Evolutionary conservation across 1,284 basidiomycete species (phyloP).

Genomic region (Moesziomyces parantarcticus): DNA sequence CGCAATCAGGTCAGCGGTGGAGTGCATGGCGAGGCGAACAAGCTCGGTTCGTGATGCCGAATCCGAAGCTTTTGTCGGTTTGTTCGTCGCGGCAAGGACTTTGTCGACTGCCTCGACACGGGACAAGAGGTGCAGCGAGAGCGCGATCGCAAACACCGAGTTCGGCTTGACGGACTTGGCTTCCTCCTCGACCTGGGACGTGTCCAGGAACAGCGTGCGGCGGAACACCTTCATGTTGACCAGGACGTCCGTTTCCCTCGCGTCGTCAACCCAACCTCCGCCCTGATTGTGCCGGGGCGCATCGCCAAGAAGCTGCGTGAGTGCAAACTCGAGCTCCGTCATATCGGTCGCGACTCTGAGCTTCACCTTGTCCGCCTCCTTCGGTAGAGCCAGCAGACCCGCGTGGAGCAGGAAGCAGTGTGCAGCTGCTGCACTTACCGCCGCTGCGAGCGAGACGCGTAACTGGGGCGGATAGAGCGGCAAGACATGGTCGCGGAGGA

Average conservation of each 20-base stretch:
- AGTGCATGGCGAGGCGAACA: not conserved
- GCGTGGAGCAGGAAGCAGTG: conserved; percentile 83
- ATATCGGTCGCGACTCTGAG: conserved; percentile 92
- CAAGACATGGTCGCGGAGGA: conserved; percentile 6
- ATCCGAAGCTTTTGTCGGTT: not conserved
- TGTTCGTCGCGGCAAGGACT: not conserved
- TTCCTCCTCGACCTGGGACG: conserved; percentile 11
- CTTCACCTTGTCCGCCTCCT: conserved; percentile 84
- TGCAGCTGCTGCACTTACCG: not conserved
- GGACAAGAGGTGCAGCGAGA: conserved; percentile 18
- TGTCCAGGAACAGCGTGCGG: conserved; percentile 12
- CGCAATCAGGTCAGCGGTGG: not conserved
- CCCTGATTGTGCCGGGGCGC: no score
- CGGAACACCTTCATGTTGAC: conserved; percentile 17
- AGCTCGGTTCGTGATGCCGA: conserved; percentile 3
- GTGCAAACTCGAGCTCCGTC: conserved; percentile 91
- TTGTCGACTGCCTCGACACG: not conserved
- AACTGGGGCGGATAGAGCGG: conserved; percentile 10
- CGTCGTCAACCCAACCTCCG: not conserved
- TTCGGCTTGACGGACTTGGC: no score
- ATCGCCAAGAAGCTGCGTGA: conserved; percentile 57
- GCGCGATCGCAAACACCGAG: not conserved
- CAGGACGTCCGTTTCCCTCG: not conserved
- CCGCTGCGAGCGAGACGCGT: not conserved
- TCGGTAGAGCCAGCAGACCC: conserved; percentile 74